Evolutionary conservation across 768 basidiomycete genomes (phyloP), one percentile per base, ranked within the genome.

Genomic region (Termitomyces eurrhizus): DNA sequence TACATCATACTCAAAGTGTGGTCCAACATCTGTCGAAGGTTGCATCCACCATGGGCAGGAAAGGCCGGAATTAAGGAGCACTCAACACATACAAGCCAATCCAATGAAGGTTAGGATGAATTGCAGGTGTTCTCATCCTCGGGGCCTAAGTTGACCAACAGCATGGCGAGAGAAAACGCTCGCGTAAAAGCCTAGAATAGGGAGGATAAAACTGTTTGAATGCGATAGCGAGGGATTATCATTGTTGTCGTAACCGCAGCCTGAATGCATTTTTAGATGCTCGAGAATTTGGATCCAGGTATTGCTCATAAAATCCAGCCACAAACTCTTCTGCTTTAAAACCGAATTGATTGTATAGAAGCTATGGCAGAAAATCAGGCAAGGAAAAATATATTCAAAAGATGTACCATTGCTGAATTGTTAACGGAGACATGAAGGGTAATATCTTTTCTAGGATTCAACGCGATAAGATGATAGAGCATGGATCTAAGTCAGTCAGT

Each of bases 251-350:
- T 50, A 93, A 80, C 7, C 92, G 85, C 58, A 93, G 73, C 51
- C 84, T 79, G 72, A 92, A 89, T 7, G 91, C 92, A 68, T 93
- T 93, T 73, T 88, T 91, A 6, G 90, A 92, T 4, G 81, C 82
- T 57, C 83, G 82, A 18, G 89, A 90, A 29, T 84, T 75, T 3
- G 83, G 72, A 65, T 87, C 83, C n/a, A 92, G 76, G 69, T 92
- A 92, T 48, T 87, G 80, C 48, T 90, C 87, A 64, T 93, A 93
- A 66, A 93, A 93, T 21, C 88, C 89, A 24, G 83, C 84, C 24
- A 93, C 80, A 61, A 92, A 92, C 68, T 89, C 90, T 72, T 93
- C 91, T 0, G 89, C 88, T 65, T 93, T 93, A 79, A 93, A 92
- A 32, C 92, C 91, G 66, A 93, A 92, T 53, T 85, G 86, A 63